Conservation (phyloP, 306 rosid species). For the Sicyos edulis region DNA sequence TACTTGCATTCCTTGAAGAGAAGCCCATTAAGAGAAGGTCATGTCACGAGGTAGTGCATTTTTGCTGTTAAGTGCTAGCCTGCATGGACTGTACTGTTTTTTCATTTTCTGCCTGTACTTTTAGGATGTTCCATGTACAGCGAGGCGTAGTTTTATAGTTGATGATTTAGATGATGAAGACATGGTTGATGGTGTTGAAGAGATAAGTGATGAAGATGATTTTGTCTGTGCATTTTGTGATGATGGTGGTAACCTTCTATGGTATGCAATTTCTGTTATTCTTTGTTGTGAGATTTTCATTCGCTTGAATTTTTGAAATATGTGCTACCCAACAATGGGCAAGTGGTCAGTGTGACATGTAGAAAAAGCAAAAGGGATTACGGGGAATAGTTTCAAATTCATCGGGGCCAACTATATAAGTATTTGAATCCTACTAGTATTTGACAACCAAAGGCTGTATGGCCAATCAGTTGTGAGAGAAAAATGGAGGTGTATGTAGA, state of each 20-base stretch:
- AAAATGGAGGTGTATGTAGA: no score
- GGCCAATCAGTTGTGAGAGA: neutral
- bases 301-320: neutral
- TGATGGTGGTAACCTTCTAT: conserved; percentile 69
- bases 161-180: conserved; percentile 52
- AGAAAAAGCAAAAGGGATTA: neutral
- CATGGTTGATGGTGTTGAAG: conserved; percentile 36
- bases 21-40: conserved; percentile 34
- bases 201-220: conserved; percentile 57
- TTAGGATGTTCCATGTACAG: conserved; percentile 52
- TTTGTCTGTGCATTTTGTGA: conserved; percentile 85
- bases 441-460: neutral
- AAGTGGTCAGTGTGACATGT: neutral
- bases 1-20: conserved; percentile 44
- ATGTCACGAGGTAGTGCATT: conserved; percentile 46
- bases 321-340: neutral
- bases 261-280: conserved; percentile 38
- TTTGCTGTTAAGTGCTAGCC: neutral
- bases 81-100: neutral
- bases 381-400: neutral
- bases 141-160: conserved; percentile 61
- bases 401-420: neutral
- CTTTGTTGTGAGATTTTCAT: conserved; percentile 1
- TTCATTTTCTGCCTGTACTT: conserved; percentile 24
- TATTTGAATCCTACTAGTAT: neutral